A percentile compares a stretch with the other conserved stretches of the same genome.
These are phyloP conservation scores for Metroxylon sagu DNA, from an alignment of 176 grass and related monocot species.

Conservation along the genomic window DNA sequence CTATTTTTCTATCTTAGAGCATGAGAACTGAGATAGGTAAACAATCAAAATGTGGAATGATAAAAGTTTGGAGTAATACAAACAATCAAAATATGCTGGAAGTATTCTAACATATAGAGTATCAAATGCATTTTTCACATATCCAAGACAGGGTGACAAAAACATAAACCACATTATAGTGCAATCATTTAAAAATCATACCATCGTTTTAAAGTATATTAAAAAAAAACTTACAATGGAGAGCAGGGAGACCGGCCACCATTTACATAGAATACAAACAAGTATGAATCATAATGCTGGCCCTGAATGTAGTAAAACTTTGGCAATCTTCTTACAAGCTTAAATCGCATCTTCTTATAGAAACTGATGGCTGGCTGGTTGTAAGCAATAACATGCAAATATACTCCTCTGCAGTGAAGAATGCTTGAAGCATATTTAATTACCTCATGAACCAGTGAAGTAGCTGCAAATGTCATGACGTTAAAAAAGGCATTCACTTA, in stretches of 20 bases:
- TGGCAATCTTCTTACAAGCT: conserved; percentile 67
- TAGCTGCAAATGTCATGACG: conserved; percentile 45
- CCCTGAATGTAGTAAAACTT: conserved; percentile 96
- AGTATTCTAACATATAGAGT: no score
- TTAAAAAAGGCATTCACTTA: conserved; percentile 9
- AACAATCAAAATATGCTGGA: no score
- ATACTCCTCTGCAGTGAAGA: conserved; percentile 75
- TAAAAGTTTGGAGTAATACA: no score
- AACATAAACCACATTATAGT: no score
- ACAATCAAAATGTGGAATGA: no score
- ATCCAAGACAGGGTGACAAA: no score
- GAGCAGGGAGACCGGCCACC: conserved; percentile 72
- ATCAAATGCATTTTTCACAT: no score
- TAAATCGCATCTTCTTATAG: conserved; percentile 96
- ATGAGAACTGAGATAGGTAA: no score
- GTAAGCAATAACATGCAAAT: conserved; percentile 99
- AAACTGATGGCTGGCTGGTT: conserved; percentile 93
- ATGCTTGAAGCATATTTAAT: conserved; percentile 94
- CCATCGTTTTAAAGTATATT: background rate
- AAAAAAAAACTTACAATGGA: conserved; percentile 65
- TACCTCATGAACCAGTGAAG: conserved; percentile 80
- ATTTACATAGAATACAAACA: conserved; percentile 92
- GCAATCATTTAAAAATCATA: no score
- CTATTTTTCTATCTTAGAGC: no score
- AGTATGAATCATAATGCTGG: conserved; percentile 83